Base-by-base conservation (phyloP, 2,329 filamentous ascomycete species). In the Metarhizium anisopliae region DNA sequence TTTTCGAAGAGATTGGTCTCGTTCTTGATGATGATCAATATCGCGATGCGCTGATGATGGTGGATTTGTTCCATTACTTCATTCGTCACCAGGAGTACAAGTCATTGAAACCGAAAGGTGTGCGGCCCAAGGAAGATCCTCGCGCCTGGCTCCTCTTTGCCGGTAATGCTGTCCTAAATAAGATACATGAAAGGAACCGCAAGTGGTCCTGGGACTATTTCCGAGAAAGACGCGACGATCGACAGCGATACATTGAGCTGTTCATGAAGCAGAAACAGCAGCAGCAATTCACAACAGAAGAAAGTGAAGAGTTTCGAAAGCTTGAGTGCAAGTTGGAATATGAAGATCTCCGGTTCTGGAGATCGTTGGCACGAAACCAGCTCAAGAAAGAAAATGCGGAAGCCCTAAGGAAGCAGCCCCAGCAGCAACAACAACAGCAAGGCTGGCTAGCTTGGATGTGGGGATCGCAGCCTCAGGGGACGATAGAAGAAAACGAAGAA, bases 21-120 rank as follows among this genome's bases (percentile, higher is more conserved):
- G 89, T 97, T n/a, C 80, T 99, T 36, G 95, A 99, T 63, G 93
- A 99, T 61, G 84, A 96, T 61, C 94, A 99, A 69, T 99, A 99
- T 68, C 88, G 95, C 35, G 94, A 99, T 72, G 90, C 87, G 5
- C 75, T 99, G 57, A 99, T 99, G 94, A 89, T 99, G 77, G 89
- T 97, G 2, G 94, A 99, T 68, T 78, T 97, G 2, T 99, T 99
- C 76, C 94, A 99, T 70, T 97, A 96, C 72, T 99, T 97, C 70
- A 89, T 96, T 63, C 86, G 93, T 36, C 94, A 99, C 62, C 94
- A 97, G 69, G 93, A 99, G 69, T 96, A 97, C 75, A 95, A 95
- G 68, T 93, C 87, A 64, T 78, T 91, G 57, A 90, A 96, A 64
- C 94, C 94, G 4, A 94, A 95, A 67, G 85, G 79, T 1, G 81